Evolutionary conservation across 1,284 basidiomycete species (phyloP).

Genomic region (Papiliotrema nemorosa): DNA sequence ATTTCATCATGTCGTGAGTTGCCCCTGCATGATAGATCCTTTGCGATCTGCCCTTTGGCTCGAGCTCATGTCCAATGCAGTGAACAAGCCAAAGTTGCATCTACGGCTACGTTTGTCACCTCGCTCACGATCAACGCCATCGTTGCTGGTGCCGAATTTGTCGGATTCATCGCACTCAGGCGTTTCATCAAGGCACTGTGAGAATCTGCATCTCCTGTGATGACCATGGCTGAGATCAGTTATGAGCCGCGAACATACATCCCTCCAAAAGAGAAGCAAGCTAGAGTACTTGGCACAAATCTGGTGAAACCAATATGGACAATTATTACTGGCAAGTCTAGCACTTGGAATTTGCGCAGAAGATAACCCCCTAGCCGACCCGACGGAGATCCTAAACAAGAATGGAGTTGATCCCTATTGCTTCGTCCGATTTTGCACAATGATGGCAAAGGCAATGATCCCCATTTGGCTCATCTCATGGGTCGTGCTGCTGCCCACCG

Average conservation of each 20-base stretch:
- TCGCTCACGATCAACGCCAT: slow-evolving; percentile 59
- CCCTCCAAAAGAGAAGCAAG: slow-evolving; percentile 43
- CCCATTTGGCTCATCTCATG: slow-evolving; percentile 63
- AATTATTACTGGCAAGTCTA: slow-evolving; percentile 50
- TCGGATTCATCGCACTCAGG: slow-evolving; percentile 61
- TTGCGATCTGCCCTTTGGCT: too few species aligned
- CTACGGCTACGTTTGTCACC: slow-evolving; percentile 63
- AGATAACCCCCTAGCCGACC: slow-evolving; percentile 47
- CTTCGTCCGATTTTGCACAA: slow-evolving; percentile 63
- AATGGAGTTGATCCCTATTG: slow-evolving; percentile 65
- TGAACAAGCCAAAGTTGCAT: slow-evolving; percentile 19
- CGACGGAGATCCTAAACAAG: slow-evolving; percentile 52
- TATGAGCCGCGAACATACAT: slow-evolving; percentile 75
- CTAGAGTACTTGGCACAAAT: slow-evolving; percentile 27
- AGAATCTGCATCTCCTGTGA: slow-evolving; percentile 39
- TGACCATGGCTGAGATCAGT: slow-evolving; percentile 4
- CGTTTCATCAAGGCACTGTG: slow-evolving; percentile 45
- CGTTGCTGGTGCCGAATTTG: slow-evolving; percentile 59
- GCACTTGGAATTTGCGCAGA: slow-evolving; percentile 46
- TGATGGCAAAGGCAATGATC: slow-evolving; percentile 63
- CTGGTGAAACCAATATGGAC: slow-evolving; percentile 36
- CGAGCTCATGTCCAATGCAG: too few species aligned
- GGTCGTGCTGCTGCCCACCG: slow-evolving; percentile 60
- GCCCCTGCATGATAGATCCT: too few species aligned
- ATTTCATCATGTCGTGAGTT: too few species aligned